Conservation (phyloP, 257 asterid species). For the Nicotiana obtusifolia region DNA sequence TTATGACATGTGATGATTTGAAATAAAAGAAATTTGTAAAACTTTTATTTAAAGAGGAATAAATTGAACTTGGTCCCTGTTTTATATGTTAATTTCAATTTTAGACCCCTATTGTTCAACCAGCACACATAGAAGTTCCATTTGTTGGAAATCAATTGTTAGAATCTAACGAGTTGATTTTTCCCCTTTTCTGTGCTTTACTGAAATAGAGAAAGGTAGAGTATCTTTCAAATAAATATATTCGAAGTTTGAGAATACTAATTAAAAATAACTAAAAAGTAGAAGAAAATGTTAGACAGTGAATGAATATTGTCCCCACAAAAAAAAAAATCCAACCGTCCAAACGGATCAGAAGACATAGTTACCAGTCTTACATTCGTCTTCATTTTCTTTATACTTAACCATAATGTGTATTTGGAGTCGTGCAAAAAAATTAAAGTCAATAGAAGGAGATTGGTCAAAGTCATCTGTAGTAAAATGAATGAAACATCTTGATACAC, state of each 20-base stretch:
- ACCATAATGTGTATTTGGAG: not conserved
- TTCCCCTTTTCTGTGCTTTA: no score
- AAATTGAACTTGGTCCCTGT: not conserved
- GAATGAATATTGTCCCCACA: no score
- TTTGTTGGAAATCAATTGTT: not conserved
- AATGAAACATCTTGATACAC: not conserved
- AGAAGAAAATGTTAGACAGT: no score
- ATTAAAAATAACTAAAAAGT: no score
- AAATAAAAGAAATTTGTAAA: not conserved
- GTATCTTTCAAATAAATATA: no score
- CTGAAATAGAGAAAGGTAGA: no score
- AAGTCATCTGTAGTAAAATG: not conserved
- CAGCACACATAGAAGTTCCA: not conserved
- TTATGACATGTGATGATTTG: not conserved
- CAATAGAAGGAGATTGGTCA: not conserved
- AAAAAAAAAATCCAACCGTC: no score
- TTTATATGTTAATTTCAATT: not conserved
- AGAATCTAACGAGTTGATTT: not conserved
- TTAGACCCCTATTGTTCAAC: not conserved
- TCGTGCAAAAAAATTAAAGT: not conserved
- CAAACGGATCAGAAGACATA: no score
- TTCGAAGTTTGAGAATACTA: no score
- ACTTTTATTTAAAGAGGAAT: not conserved
- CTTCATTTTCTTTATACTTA: not conserved
- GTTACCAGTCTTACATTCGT: not conserved